phyloP scores from a whole-genome alignment of 78 protist genomes.

The Neovahlkampfia damariscottae region DNA sequence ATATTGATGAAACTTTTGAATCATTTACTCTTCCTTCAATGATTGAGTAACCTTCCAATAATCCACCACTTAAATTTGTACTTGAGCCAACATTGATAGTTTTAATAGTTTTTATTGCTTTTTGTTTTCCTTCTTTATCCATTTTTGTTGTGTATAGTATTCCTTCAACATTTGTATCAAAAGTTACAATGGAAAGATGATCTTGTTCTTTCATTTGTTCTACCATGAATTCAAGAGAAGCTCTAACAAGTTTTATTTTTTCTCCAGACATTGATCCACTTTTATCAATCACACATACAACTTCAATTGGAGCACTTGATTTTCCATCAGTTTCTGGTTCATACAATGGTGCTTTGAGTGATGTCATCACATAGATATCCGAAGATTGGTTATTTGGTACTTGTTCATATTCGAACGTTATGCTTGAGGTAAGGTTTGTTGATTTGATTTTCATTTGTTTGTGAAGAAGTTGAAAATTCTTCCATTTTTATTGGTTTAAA shows the following conservation, averaged over 20 bases:
- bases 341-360: too few relatives aligned
- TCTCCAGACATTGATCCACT: slow-evolving; percentile 33
- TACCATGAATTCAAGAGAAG: slow-evolving; percentile 17
- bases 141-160: neutral
- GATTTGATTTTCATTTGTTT: too few relatives aligned
- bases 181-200: slow-evolving; percentile 15
- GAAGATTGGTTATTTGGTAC: too few relatives aligned
- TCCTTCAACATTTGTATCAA: slow-evolving; percentile 1
- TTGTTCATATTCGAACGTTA: too few relatives aligned
- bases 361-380: too few relatives aligned
- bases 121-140: neutral
- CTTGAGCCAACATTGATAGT: neutral
- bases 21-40: neutral
- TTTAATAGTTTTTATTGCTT: neutral
- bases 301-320: slow-evolving; percentile 10
- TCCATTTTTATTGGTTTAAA: too few relatives aligned
- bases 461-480: too few relatives aligned
- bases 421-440: too few relatives aligned
- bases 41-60: slow-evolving; percentile 8
- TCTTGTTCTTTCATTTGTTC: slow-evolving; percentile 5
- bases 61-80: slow-evolving; percentile 44
- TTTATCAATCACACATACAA: slow-evolving; percentile 32
- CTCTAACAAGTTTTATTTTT: slow-evolving; percentile 28
- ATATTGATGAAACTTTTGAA: neutral
- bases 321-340: too few relatives aligned